A percentile compares a stretch with the other conserved stretches of the same genome.
Conservation (phyloP, 2,329 filamentous ascomycete species). For the Paramyrothecium roridum region DNA sequence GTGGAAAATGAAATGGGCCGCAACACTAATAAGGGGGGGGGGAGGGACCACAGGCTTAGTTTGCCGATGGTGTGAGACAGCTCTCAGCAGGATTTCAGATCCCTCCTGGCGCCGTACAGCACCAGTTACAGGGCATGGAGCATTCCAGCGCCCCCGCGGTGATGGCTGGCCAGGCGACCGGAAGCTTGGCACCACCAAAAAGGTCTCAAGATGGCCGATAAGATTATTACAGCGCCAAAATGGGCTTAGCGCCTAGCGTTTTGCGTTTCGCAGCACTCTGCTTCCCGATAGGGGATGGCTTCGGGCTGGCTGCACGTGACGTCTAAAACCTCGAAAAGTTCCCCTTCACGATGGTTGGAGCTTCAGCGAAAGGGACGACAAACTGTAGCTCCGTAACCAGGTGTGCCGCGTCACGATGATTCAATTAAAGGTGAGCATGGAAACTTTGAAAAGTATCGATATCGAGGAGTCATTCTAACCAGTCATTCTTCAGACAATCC, state of each 20-base stretch:
- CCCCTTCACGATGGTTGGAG: constrained; percentile 5
- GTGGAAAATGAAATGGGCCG: too few relatives aligned
- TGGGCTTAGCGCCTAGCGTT: not conserved
- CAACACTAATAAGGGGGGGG: too few relatives aligned
- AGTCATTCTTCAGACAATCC: constrained; percentile 67
- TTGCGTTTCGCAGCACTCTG: not conserved
- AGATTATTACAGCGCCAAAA: not conserved
- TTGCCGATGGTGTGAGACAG: not conserved
- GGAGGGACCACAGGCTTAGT: too few relatives aligned
- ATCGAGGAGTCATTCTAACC: not conserved
- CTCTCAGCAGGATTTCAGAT: not conserved
- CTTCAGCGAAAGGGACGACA: constrained; percentile 11
- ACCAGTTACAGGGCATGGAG: not conserved
- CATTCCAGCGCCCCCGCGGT: constrained; percentile 15
- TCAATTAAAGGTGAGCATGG: constrained; percentile 71
- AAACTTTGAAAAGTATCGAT: too few relatives aligned
- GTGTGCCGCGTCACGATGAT: constrained; percentile 66
- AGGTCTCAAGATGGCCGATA: constrained; percentile 2
- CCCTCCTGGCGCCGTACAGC: not conserved
- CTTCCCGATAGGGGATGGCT: not conserved
- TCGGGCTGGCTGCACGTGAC: constrained; percentile 17
- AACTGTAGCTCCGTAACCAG: constrained; percentile 11
- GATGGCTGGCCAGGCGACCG: constrained; percentile 26
- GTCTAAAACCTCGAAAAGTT: constrained; percentile 18
- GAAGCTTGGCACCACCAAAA: not conserved